Base-by-base conservation (phyloP, 495 filamentous ascomycete species). In the Lophiotrema nucula region DNA sequence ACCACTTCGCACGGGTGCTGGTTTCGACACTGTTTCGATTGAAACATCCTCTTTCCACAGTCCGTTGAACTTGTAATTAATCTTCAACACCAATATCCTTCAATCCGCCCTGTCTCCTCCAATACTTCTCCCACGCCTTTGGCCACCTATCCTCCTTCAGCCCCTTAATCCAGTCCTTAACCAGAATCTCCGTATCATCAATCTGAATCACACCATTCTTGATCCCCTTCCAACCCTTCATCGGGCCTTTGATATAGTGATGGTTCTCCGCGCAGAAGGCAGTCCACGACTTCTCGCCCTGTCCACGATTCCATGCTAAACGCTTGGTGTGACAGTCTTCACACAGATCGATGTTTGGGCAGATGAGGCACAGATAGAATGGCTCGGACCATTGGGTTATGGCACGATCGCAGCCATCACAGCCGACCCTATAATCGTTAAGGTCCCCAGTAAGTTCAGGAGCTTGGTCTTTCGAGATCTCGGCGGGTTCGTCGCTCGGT, bases 191-290 rank as follows among this genome's bases (percentile, higher is more conserved):
- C 37, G 62, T 56, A 8, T 58, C 65, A 0, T 46, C 66, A 44
- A 67, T 55, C 21, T 39, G 39, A 47, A 69, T 53, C 19, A 55
- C 46, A 4, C 67, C 67, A 41, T 69, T 49, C 41, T 67, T 67
- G 24, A 65, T 43, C n/a, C 67, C 67, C 25, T 51, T 50, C 67
- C 67, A 69, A 3, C 67, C 67, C 48, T 67, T 52, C 23, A 69
- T 56, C 13, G 67, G 67, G 3, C 23, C 52, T 37, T 57, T 60
- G 48, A 69, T 58, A 41, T 67, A 67, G 13, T 52, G 42, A 47
- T 69, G 67, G 27, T 57, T 39, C 21, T 55, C 44, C 1, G 45
- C 53, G 46, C 66, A 68, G 18, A 54, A 62, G 16, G 23, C 35
- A 28, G 5, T 19, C 51, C 35, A 58, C 21, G 48, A 35, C 15